Base-by-base conservation (phyloP, 305 asterid genomes). In the Rubia balearica region DNA sequence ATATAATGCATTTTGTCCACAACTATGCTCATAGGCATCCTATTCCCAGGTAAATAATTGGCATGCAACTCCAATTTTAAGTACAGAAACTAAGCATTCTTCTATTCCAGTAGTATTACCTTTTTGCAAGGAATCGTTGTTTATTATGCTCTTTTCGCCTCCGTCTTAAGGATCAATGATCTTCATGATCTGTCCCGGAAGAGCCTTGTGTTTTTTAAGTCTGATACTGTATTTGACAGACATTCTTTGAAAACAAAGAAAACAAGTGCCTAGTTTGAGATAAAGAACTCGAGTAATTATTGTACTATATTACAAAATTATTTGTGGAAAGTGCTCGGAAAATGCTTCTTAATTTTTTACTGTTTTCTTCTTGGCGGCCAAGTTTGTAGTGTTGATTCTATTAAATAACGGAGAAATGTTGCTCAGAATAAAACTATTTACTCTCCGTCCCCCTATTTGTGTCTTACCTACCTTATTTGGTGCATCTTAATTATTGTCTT, bases 171-270 rank as follows among this genome's bases (percentile, higher is more conserved):
- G 77, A 72, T 79, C 85, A 3, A 74, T 72, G 8, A 83, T 70
- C 27, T 76, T 78, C 57, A 67, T 19, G 22, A 80, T 72, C 24
- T 63, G 79, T 22, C 74, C 82, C 49, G 89, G 82, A 42, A 83
- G 51, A n/a, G 79, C 81, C 27, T 24, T 24, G 27, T 24, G 1
- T 24, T 24, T 24, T 24, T 24, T 0, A 24, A 24, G 27, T 24
- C 27, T 1, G 1, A 24, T 24, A 71, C 85, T 84, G 76, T 87
- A 90, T 75, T 85, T 84, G 48, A 88, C 95, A 33, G 84, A 77
- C 68, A 86, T 89, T 69, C 27, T 55, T 77, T 22, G 22, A 48
- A 3, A 17, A 38, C 19, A 48, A 36, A 14, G 12, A 36, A 3
- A 38, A n/a, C 17, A 12, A 10, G 11, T 57, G 8, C 17, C 0